Evolutionary conservation across 2,329 filamentous ascomycete genomes (phyloP).

Genomic region (Chrysoporthe puriensis): DNA sequence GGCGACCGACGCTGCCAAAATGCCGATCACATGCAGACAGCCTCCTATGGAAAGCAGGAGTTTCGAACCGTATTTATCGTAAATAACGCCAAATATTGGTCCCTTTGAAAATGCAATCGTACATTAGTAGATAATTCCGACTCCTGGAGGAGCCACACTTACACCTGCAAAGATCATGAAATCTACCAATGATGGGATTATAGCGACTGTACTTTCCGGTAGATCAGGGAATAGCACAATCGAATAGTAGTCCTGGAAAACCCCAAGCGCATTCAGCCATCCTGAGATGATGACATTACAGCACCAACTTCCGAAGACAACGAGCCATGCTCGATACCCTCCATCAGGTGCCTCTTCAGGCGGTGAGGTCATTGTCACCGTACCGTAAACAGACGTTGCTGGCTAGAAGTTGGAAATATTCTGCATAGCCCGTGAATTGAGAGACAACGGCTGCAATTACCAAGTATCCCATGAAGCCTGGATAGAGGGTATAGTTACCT

Average conservation of each 20-base stretch:
- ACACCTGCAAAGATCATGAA: constrained; percentile 37
- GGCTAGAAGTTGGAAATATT: not conserved
- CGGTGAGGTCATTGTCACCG: not conserved
- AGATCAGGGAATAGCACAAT: constrained; percentile 44
- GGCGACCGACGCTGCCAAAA: constrained; percentile 57
- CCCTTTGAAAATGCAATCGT: constrained; percentile 37
- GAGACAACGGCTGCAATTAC: not conserved
- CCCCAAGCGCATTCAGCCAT: constrained; percentile 38
- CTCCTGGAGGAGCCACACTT: not conserved
- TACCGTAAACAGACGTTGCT: not conserved
- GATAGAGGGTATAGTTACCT: not conserved
- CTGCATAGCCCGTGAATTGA: not conserved
- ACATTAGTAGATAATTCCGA: not conserved
- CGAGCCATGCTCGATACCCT: constrained; percentile 33
- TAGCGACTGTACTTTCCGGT: constrained; percentile 50
- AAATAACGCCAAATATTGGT: constrained; percentile 58
- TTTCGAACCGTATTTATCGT: constrained; percentile 60
- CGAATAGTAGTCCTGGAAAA: constrained; percentile 56
- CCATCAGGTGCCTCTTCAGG: constrained; percentile 29
- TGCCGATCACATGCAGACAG: constrained; percentile 53
- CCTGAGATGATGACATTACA: constrained; percentile 32
- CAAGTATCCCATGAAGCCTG: not conserved
- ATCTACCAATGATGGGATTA: constrained; percentile 53
- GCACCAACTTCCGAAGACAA: constrained; percentile 34
- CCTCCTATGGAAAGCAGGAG: constrained; percentile 50